Evolutionary conservation across 306 rosid species (phyloP), one percentile per base, ranked within the genome.

Genomic region (Quillaja saponaria): DNA sequence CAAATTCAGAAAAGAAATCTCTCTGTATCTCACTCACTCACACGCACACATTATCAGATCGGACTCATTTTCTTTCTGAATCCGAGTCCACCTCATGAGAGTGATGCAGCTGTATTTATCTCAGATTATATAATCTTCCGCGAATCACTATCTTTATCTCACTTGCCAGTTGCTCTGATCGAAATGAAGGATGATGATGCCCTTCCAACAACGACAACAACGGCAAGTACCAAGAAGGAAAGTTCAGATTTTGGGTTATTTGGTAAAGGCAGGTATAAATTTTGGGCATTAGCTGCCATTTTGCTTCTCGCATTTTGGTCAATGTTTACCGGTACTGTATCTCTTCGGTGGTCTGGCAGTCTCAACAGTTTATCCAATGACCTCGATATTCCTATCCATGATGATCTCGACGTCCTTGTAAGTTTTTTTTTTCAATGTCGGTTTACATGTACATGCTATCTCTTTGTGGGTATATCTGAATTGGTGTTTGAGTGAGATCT

Each of bases 251-350:
- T 84, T 45, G 71, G 72, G 54, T 21, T 81, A 8, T 73, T 84
- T 13, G 96, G 87, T 13, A 89, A 83, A 78, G 95, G 99, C 12
- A 76, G 83, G 67, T 94, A 94, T 70, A 94, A 94, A 68, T 85
- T 94, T 67, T 94, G 96, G 95, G 99, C 99, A 15, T 64, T 94
- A 61, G 96, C 87, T 4, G 99, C 91, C 14, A 94, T 94, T 45
- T 68, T 94, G 84, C 78, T 94, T 47, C 91, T 94, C 9, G 99
- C 99, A 6, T 82, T 94, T 38, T 94, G 99, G 99, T 87, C 99
- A 8, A 94, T 94, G 97, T 87, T 94, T 68, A 94, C 99, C 18
- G 97, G 97, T 52, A 88, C 96, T 52, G 95, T 92, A 50, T 86
- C 98, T 48, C 98, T 92, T 47, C 95, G 96, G 11, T 89, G 97